Base-by-base conservation (phyloP, 345 rosid species). In the Sisymbrium altissimum region DNA sequence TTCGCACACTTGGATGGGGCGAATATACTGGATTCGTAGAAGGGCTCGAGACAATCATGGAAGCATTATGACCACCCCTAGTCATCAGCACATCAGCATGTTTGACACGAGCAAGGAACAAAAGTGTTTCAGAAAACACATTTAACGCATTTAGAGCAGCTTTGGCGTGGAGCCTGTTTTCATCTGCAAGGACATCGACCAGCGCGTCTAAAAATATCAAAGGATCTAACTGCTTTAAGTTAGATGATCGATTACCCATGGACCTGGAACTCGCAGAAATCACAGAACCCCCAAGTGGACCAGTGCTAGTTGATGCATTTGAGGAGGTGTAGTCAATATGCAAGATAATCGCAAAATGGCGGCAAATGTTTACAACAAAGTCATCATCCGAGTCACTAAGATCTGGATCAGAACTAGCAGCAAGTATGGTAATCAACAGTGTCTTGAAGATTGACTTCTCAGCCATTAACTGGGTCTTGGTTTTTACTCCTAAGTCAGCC, bases 1-100 rank as follows among this genome's bases (percentile, higher is more conserved):
- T 84, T 14, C 88, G 86, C 72, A 92, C 92, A 75, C 98, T 95
- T 46, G 97, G 91, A 25, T 96, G 92, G 29, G 98, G 96, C 27
- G 98, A 90, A 82, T 90, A 95, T 59, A 95, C 96, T 72, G 99
- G 97, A 92, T 90, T 92, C 88, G 92, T 90, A 30, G 99, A 95
- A 64, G 99, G 99, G 80, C 99, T 95, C 60, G 99, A 95, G 72
- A 90, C 97, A 74, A 86, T 95, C 96, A 94, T 94, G 21, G 98
- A 93, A 19, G 97, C 88, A 67, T 85, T 87, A 12, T 96, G 97
- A 76, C 97, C 99, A 74, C 91, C 95, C 86, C 97, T 86, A 62
- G 96, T 83, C 87, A 86, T 89, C 78, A 88, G 63, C 29, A 79
- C 75, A 71, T 95, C 97, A 79, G 92, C 83, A 86, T 92, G 96